Percentiles rank a stretch among this genome's conserved stretches.
Evolutionary conservation across 768 basidiomycete species (phyloP).

Genomic region (Kwoniella bestiolae): DNA sequence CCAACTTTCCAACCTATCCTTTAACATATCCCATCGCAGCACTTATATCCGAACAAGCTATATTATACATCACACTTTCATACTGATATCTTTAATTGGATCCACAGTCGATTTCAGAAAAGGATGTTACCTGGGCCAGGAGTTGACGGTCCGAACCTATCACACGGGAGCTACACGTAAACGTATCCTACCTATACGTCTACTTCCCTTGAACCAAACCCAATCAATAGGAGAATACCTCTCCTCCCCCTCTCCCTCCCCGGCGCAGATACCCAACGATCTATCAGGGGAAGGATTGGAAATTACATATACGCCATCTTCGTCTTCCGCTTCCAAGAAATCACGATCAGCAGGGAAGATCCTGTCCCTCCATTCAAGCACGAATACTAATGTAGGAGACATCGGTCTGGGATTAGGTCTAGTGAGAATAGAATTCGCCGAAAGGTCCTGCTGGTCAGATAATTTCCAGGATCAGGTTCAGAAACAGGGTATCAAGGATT

Average conservation of each 20-base stretch:
- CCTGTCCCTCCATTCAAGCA: slow-evolving; percentile 59
- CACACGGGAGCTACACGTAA: slow-evolving; percentile 91
- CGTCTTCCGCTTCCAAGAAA: slow-evolving; percentile 59
- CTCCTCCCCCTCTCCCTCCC: slow-evolving; percentile 11
- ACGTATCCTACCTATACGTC: slow-evolving; percentile 78
- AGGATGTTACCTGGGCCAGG: slow-evolving; percentile 98
- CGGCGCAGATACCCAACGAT: slow-evolving; percentile 19
- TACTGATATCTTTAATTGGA: neutral
- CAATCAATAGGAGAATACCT: slow-evolving; percentile 7
- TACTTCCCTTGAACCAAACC: slow-evolving; percentile 56
- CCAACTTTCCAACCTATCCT: neutral
- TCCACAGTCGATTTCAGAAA: slow-evolving; percentile 87
- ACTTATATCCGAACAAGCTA: too few species aligned
- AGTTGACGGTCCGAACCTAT: slow-evolving; percentile 93
- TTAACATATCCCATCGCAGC: too few species aligned
- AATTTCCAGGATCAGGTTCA: neutral
- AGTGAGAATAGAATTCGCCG: slow-evolving; percentile 75
- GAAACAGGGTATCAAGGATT: slow-evolving; percentile 56
- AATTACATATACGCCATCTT: slow-evolving; percentile 39
- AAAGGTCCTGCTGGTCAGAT: slow-evolving; percentile 55
- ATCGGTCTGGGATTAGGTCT: slow-evolving; percentile 75
- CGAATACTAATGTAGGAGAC: too few species aligned
- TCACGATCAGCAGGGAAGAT: slow-evolving; percentile 77
- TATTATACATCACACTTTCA: too few species aligned
- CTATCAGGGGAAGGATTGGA: slow-evolving; percentile 35